Evolutionary conservation across 2,329 filamentous ascomycete species (phyloP).

Genomic region (Aspergillus proliferans): DNA sequence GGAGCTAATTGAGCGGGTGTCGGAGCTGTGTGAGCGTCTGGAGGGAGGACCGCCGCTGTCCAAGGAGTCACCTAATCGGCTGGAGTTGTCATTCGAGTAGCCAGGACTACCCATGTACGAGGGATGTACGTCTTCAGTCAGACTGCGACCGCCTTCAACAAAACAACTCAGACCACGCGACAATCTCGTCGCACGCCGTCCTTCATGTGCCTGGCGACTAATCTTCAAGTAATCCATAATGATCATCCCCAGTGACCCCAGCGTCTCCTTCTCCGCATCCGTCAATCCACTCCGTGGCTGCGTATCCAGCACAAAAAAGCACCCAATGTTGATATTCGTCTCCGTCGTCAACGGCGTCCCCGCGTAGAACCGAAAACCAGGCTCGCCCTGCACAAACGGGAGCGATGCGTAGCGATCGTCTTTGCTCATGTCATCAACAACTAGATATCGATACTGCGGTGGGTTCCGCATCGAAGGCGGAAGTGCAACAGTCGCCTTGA

Average conservation of each 20-base stretch:
- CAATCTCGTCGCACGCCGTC: slow-evolving; percentile 49
- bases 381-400: slow-evolving; percentile 28
- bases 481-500: slow-evolving; percentile 31
- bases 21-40: slow-evolving; percentile 23
- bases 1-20: slow-evolving; percentile 20
- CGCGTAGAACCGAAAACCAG: slow-evolving; percentile 47
- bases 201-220: slow-evolving; percentile 46
- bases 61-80: slow-evolving; percentile 17
- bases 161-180: slow-evolving; percentile 51
- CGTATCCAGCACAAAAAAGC: slow-evolving; percentile 55
- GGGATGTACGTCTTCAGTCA: slow-evolving; percentile 23
- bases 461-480: slow-evolving; percentile 18
- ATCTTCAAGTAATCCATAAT: slow-evolving; percentile 57
- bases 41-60: slow-evolving; percentile 17
- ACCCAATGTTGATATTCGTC: slow-evolving; percentile 54
- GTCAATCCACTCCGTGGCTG: slow-evolving; percentile 46
- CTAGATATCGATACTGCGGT: slow-evolving; percentile 21
- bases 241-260: slow-evolving; percentile 52
- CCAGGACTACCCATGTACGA: slow-evolving; percentile 18
- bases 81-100: slow-evolving; percentile 14
- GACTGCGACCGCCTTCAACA: slow-evolving; percentile 46
- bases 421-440: slow-evolving; percentile 35
- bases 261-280: slow-evolving; percentile 37
- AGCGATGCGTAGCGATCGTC: slow-evolving; percentile 34
- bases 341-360: slow-evolving; percentile 57